Evolutionary conservation across 164 flowering plant genomes (phyloP).

Genomic region (Sextonia rubra): DNA sequence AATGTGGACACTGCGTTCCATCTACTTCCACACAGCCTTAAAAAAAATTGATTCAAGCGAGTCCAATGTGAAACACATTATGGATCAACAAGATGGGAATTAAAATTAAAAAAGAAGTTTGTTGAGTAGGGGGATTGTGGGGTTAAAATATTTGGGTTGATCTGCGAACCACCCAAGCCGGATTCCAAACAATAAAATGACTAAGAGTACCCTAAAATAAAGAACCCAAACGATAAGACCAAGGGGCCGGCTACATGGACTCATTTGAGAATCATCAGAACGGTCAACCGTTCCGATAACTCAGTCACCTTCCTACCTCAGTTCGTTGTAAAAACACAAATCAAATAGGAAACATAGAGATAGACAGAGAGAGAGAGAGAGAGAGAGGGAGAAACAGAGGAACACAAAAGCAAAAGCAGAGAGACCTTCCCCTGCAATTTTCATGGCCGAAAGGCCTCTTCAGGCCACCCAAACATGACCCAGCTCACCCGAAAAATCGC

Average conservation of each 20-base stretch:
- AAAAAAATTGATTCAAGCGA: too few relatives aligned
- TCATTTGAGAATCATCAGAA: conserved; percentile 22
- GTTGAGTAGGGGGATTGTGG: too few relatives aligned
- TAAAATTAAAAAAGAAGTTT: too few relatives aligned
- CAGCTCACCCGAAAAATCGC: conserved; percentile 51
- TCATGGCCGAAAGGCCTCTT: conserved; percentile 15
- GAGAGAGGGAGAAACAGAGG: neutral
- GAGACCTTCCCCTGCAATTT: neutral
- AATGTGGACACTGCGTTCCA: too few relatives aligned
- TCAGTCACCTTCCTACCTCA: conserved; percentile 14
- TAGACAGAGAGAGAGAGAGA: neutral
- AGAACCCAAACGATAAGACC: conserved; percentile 6
- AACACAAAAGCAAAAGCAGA: neutral
- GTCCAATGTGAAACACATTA: too few relatives aligned
- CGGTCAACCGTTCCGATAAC: conserved; percentile 51
- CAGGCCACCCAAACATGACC: conserved; percentile 43
- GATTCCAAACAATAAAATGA: conserved; percentile 4
- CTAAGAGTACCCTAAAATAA: conserved; percentile 12
- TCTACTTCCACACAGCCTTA: too few relatives aligned
- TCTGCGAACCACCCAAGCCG: neutral
- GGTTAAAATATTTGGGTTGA: neutral
- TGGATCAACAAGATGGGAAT: too few relatives aligned
- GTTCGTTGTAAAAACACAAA: neutral
- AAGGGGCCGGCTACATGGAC: conserved; percentile 52
- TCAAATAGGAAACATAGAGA: too few relatives aligned